phyloP scores from a whole-genome alignment of 2,329 filamentous ascomycete genomes.

The Aspergillus luchuensis region DNA sequence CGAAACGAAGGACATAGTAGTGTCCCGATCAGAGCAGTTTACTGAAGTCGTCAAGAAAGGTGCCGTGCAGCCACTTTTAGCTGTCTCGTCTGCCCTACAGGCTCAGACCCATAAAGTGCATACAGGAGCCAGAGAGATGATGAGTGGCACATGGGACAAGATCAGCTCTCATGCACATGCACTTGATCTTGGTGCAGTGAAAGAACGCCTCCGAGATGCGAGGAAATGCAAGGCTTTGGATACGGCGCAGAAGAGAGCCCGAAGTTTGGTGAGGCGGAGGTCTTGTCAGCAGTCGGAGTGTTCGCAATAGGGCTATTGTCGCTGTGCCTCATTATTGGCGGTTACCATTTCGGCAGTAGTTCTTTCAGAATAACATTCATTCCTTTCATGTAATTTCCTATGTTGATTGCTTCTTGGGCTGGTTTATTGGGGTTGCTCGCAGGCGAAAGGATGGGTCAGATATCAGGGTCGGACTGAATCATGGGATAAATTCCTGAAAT shows the following conservation, averaged over 20 bases:
- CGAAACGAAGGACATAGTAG: slow-evolving; percentile 26
- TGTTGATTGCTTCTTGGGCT: slow-evolving; percentile 13
- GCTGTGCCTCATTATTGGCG: not conserved
- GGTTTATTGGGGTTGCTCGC: slow-evolving; percentile 16
- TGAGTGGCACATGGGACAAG: slow-evolving; percentile 32
- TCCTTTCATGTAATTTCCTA: slow-evolving; percentile 3
- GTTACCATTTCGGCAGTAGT: not conserved
- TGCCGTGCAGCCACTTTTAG: slow-evolving; percentile 34
- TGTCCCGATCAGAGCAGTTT: slow-evolving; percentile 39
- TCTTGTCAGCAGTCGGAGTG: slow-evolving; percentile 15
- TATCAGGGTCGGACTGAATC: slow-evolving; percentile 7
- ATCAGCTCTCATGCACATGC: slow-evolving; percentile 27
- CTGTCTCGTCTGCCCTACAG: slow-evolving; percentile 36
- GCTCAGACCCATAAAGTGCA: slow-evolving; percentile 31
- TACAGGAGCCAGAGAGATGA: slow-evolving; percentile 29
- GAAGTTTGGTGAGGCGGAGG: slow-evolving; percentile 30
- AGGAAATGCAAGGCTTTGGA: slow-evolving; percentile 34
- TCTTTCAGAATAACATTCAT: not conserved
- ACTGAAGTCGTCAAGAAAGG: slow-evolving; percentile 35
- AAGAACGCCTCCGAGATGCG: slow-evolving; percentile 31
- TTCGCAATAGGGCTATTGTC: slow-evolving; percentile 2
- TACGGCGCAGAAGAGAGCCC: slow-evolving; percentile 39
- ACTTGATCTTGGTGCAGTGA: slow-evolving; percentile 29
- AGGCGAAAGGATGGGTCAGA: slow-evolving; percentile 4
- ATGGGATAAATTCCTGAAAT: slow-evolving; percentile 9